Conservation (phyloP, 2,329 filamentous ascomycete genomes). For the Coniochaeta sp. region DNA sequence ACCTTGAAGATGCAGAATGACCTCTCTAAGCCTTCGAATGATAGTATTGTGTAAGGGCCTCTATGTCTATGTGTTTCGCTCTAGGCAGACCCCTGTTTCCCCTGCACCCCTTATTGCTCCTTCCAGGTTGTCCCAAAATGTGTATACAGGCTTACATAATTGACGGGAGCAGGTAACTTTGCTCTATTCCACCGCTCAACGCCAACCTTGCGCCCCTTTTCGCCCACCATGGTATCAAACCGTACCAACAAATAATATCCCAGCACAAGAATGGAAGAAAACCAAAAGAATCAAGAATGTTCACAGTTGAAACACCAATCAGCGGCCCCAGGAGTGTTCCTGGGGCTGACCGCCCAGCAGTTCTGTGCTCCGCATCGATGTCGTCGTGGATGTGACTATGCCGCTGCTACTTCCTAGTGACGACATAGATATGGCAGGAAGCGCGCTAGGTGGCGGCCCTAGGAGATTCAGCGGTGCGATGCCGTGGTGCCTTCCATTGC, state of each 20-base stretch:
- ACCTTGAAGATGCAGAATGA: too few species aligned
- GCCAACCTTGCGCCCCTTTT: background rate
- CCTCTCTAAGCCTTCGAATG: background rate
- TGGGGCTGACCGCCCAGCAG: background rate
- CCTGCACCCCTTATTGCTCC: too few species aligned
- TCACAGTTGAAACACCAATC: background rate
- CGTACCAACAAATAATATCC: background rate
- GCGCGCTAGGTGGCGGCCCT: slow-evolving; percentile 11
- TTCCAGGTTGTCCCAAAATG: background rate
- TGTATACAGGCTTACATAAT: background rate
- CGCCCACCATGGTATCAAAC: background rate
- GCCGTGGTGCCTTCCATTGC: slow-evolving; percentile 8
- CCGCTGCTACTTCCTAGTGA: slow-evolving; percentile 14
- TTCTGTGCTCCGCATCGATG: slow-evolving; percentile 14
- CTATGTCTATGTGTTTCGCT: background rate
- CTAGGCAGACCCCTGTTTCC: background rate
- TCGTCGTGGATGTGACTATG: slow-evolving; percentile 13
- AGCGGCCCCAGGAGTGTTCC: background rate
- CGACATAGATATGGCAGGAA: slow-evolving; percentile 21
- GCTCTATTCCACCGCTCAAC: background rate
- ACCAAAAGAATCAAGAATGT: background rate
- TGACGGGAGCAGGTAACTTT: background rate
- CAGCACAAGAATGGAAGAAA: background rate
- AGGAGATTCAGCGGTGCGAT: slow-evolving; percentile 13
- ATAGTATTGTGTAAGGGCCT: background rate